These are phyloP conservation scores for Porphyra umbilicalis DNA, from an alignment of 31 red algal species.

Conservation along the genomic window DNA sequence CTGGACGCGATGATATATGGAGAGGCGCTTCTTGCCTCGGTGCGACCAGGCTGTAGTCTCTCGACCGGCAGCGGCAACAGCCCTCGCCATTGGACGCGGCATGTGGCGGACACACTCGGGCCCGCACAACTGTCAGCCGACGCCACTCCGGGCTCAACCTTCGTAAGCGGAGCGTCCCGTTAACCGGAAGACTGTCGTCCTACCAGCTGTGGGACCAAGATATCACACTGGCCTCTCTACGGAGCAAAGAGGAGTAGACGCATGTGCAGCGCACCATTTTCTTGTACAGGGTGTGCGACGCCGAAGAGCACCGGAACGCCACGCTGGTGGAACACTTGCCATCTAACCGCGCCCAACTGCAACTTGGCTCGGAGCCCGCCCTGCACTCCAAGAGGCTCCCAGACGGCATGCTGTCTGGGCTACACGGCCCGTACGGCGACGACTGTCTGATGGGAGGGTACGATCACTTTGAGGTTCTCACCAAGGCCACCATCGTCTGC, in stretches of 20 bases:
- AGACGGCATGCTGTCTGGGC: not conserved
- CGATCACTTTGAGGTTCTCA: not conserved
- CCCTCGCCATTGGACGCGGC: no score
- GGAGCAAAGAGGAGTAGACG: slow-evolving; percentile 78
- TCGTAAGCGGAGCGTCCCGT: no score
- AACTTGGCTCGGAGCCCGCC: not conserved
- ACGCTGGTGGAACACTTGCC: not conserved
- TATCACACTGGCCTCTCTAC: slow-evolving; percentile 85
- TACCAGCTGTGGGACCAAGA: slow-evolving; percentile 72
- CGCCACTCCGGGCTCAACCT: no score
- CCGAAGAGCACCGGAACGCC: slow-evolving; percentile 10
- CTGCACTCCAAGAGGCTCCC: not conserved
- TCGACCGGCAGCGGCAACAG: no score
- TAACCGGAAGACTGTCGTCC: not conserved
- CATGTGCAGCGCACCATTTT: slow-evolving; percentile 31
- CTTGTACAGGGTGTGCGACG: not conserved
- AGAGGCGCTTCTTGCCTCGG: no score
- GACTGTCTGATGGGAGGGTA: not conserved
- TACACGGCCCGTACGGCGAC: slow-evolving; percentile 5
- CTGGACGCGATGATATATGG: no score
- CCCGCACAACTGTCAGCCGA: no score
- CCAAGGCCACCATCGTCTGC: not conserved
- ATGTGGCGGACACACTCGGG: no score
- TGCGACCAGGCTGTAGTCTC: no score
- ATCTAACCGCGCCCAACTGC: not conserved